Base-by-base conservation (phyloP, 202 grass and related monocot species). In the Hordeum pubiflorum region DNA sequence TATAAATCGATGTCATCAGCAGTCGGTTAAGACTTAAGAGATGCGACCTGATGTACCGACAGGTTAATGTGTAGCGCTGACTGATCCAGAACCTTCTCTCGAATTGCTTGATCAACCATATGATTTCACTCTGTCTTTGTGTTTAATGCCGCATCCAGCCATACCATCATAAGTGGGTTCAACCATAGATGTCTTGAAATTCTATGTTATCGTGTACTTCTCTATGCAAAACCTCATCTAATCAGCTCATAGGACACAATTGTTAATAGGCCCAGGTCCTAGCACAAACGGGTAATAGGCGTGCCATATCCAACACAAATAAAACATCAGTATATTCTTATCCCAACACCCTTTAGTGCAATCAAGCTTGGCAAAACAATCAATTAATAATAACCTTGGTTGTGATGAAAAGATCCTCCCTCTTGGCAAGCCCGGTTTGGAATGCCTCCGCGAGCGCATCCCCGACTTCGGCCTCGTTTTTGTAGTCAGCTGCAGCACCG, bases 351-450 rank as follows among this genome's bases (percentile, higher is more conserved):
- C 78, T 92, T 94, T 44, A 86, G 88, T 13, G 89, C 85, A 63
- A 94, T 87, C 17, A 55, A 7, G 71, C 0, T 0, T 2, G 29
- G 29, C 3, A 29, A 29, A 29, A n/a, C n/a, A 43, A 43, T 10
- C 1, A 1, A 41, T 41, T 44, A 56, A 13, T 21, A 65, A 58
- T 58, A 66, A 97, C 94, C 89, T 97, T 97, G 67, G 92, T 97
- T 4, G 94, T 97, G 75, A 97, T 91, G 76, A 97, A 97, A 54
- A 97, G 86, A 50, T 97, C 92, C 58, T 94, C 90, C 74, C 94
- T 91, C 80, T 94, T 91, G 68, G 75, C 94, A 78, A 94, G 82
- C 58, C 94, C 90, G 1, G 76, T 87, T 62, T 90, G 38, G 68
- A 97, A 92, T 13, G 91, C 91, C 79, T 94, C 94, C 5, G 85